Evolutionary conservation across 331 rosid genomes (phyloP).

Genomic region (Cydonia oblonga): DNA sequence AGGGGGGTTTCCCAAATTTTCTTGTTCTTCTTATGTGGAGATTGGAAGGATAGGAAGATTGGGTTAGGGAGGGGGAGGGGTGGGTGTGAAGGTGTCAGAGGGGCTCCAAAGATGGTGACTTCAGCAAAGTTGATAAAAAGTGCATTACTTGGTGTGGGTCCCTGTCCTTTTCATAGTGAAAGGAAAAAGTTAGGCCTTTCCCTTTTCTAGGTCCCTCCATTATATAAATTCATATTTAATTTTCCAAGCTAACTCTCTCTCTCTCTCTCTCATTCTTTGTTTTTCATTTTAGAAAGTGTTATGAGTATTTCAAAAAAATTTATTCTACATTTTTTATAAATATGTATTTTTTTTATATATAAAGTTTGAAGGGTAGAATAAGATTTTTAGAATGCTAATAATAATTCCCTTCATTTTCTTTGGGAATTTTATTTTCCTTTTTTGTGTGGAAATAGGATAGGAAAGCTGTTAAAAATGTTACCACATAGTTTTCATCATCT

Average conservation of each 20-base stretch:
- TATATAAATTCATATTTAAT: not conserved
- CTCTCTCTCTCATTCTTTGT: not conserved
- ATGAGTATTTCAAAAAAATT: too few relatives aligned
- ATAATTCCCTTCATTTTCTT: too few relatives aligned
- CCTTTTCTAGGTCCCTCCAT: slow-evolving; percentile 13
- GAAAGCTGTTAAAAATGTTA: not conserved
- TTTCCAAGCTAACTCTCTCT: not conserved
- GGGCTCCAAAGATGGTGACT: slow-evolving; percentile 11
- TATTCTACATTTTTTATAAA: too few relatives aligned
- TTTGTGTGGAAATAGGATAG: not conserved
- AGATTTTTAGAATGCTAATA: too few relatives aligned
- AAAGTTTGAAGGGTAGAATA: too few relatives aligned
- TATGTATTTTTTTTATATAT: too few relatives aligned
- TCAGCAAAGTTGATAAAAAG: slow-evolving; percentile 29
- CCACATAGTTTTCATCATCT: not conserved
- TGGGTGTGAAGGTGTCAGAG: slow-evolving; percentile 19
- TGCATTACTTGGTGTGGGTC: slow-evolving; percentile 44
- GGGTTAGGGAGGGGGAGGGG: slow-evolving; percentile 4
- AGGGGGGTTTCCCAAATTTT: not conserved
- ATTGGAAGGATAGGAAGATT: slow-evolving; percentile 15
- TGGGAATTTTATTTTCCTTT: not conserved
- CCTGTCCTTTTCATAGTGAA: slow-evolving; percentile 48
- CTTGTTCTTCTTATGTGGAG: not conserved
- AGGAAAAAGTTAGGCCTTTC: slow-evolving; percentile 31
- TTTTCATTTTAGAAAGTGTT: not conserved